These are phyloP conservation scores for Leccinum truebloodii DNA, from an alignment of 768 basidiomycete genomes.

Conservation along the genomic window DNA sequence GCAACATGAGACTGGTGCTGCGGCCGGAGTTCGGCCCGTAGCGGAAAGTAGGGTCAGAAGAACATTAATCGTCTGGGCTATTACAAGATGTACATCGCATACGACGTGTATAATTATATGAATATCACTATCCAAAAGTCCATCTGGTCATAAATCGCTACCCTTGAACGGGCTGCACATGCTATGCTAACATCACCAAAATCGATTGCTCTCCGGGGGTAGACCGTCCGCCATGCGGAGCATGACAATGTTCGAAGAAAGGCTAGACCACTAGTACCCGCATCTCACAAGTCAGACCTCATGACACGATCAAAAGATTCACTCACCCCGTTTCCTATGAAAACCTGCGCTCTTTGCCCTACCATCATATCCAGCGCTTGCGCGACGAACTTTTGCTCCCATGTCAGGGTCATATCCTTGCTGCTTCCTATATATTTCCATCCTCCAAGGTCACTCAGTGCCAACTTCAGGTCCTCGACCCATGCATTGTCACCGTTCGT, in stretches of 20 bases:
- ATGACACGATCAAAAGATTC: neutral
- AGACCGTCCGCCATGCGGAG: slow-evolving; percentile 34
- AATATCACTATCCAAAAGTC: neutral
- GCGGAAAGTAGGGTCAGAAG: no score
- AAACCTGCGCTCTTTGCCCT: slow-evolving; percentile 45
- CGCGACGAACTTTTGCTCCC: slow-evolving; percentile 44
- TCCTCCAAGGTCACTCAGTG: slow-evolving; percentile 29
- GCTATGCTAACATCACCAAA: slow-evolving; percentile 30
- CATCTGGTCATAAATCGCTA: neutral
- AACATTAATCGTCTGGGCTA: no score
- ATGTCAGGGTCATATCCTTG: slow-evolving; percentile 40
- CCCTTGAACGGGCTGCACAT: neutral
- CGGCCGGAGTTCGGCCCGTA: no score
- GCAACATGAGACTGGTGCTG: no score
- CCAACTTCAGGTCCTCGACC: slow-evolving; percentile 39
- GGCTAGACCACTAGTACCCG: slow-evolving; percentile 37
- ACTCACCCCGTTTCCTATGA: slow-evolving; percentile 54
- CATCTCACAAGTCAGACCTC: slow-evolving; percentile 1
- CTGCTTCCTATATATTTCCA: slow-evolving; percentile 44
- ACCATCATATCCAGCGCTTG: slow-evolving; percentile 54
- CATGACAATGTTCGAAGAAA: slow-evolving; percentile 43
- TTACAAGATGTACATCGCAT: no score
- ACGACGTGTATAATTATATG: neutral
- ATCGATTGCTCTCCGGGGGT: slow-evolving; percentile 30
- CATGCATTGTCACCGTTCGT: slow-evolving; percentile 45